Evolutionary conservation across 2,329 filamentous ascomycete genomes (phyloP).

Genomic region (Hyphodiscus sp.): DNA sequence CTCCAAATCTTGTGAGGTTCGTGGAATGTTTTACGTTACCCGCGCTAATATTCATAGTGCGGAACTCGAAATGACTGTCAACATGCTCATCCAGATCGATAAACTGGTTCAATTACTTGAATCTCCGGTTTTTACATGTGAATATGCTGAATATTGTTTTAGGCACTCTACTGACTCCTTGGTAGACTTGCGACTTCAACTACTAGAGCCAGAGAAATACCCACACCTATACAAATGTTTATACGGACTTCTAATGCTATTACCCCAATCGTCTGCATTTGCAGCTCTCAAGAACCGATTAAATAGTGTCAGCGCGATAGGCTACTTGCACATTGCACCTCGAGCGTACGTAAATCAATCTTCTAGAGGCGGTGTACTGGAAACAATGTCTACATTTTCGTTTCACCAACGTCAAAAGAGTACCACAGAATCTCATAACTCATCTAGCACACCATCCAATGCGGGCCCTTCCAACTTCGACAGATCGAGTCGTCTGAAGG

Average conservation of each 20-base stretch:
- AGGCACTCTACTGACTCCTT: slow-evolving; percentile 13
- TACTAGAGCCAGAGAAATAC: slow-evolving; percentile 91
- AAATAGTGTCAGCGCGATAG: slow-evolving; percentile 95
- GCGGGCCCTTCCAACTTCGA: slow-evolving; percentile 56
- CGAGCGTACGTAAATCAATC: slow-evolving; percentile 59
- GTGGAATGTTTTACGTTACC: background rate
- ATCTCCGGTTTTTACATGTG: slow-evolving; percentile 96
- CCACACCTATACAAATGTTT: slow-evolving; percentile 96
- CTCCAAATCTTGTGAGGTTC: slow-evolving; percentile 77
- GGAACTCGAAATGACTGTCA: slow-evolving; percentile 97
- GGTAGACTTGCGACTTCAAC: slow-evolving; percentile 82
- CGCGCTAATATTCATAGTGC: slow-evolving; percentile 50
- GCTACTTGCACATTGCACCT: slow-evolving; percentile 79
- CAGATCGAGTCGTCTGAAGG: slow-evolving; percentile 68
- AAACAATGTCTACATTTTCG: slow-evolving; percentile 27
- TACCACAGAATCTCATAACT: slow-evolving; percentile 27
- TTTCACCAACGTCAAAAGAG: slow-evolving; percentile 28
- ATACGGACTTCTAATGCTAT: slow-evolving; percentile 92
- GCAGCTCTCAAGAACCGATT: slow-evolving; percentile 92
- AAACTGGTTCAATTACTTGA: slow-evolving; percentile 96
- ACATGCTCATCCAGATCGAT: slow-evolving; percentile 97
- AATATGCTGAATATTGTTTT: slow-evolving; percentile 28
- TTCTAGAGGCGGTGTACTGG: slow-evolving; percentile 30
- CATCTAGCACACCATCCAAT: slow-evolving; percentile 39
- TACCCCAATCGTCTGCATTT: slow-evolving; percentile 97